Evolutionary conservation across 345 rosid species (phyloP).

Genomic region (Melastoma malabathricum): DNA sequence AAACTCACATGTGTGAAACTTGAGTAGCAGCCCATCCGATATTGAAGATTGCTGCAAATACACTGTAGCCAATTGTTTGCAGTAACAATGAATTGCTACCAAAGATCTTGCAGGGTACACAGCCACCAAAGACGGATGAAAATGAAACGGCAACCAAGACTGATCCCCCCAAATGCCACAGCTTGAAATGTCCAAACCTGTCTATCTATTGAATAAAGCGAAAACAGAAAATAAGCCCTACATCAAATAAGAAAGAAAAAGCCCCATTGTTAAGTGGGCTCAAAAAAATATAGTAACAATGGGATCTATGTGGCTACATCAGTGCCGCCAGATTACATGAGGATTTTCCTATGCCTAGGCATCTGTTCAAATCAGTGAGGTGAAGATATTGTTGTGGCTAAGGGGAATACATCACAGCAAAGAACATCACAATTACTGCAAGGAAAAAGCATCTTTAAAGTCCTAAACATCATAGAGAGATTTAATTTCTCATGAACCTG

Average conservation of each 20-base stretch:
- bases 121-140: conserved; percentile 94
- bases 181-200: conserved; percentile 93
- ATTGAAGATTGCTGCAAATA: conserved; percentile 82
- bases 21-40: conserved; percentile 97
- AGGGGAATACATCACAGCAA: too few species aligned
- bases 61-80: conserved; percentile 68
- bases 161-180: conserved; percentile 95
- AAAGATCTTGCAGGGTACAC: conserved; percentile 61
- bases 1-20: conserved; percentile 83
- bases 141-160: conserved; percentile 76
- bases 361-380: too few species aligned
- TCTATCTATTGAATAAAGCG: conserved; percentile 48
- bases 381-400: too few species aligned
- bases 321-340: too few species aligned
- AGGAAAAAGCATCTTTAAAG: too few species aligned
- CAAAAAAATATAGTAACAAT: background rate
- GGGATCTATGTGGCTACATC: too few species aligned
- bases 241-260: background rate
- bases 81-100: conserved; percentile 26
- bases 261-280: background rate
- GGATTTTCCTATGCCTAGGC: too few species aligned
- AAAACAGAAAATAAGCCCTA: conserved; percentile 2
- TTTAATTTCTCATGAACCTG: too few species aligned
- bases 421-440: too few species aligned
- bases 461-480: too few species aligned